phyloP scores from a whole-genome alignment of 139 green algal genomes.

The Ostreobium quekettii region DNA sequence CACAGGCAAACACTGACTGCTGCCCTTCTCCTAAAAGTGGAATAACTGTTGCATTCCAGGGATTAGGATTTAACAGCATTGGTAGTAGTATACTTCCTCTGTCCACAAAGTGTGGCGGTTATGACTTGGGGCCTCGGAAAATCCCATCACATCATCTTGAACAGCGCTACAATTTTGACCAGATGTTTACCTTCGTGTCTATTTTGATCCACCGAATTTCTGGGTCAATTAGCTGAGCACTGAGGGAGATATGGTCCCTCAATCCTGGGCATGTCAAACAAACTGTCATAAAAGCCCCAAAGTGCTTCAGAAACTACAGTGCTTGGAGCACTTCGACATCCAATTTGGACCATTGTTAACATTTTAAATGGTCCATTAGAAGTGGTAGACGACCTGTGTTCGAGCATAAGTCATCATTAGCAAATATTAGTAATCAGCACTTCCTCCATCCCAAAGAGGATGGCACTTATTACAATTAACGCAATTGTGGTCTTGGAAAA shows the following conservation, averaged over 20 bases:
- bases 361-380: not conserved
- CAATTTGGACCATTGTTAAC: not conserved
- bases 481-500: no score
- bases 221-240: no score
- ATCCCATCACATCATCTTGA: no score
- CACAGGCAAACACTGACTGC: not conserved
- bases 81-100: constrained; percentile 4
- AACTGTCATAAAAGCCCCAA: not conserved
- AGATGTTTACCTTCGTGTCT: no score
- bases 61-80: no score
- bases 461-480: not conserved
- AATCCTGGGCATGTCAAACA: not conserved
- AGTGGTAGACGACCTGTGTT: not conserved
- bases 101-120: not conserved
- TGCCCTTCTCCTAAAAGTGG: not conserved
- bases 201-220: no score
- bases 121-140: no score
- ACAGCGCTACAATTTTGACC: no score
- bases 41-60: constrained; percentile 2
- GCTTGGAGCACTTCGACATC: not conserved
- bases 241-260: no score
- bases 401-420: not conserved
- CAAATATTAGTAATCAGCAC: not conserved
- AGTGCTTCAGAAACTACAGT: no score
- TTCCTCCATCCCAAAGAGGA: not conserved